phyloP scores from a whole-genome alignment of 345 rosid species.

The Isatis tinctoria region DNA sequence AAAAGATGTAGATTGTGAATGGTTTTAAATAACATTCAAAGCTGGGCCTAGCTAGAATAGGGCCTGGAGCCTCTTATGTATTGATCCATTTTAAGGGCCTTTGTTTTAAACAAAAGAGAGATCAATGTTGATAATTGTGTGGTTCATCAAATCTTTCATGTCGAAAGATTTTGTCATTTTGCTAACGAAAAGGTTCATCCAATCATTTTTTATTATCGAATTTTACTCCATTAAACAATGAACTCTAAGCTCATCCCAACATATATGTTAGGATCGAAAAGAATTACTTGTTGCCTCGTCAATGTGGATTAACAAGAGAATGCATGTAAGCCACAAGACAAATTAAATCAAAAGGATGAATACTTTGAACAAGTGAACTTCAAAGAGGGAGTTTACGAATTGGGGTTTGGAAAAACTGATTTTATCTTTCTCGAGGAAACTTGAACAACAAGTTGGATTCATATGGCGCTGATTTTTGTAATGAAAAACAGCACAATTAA shows the following conservation, averaged over 20 bases:
- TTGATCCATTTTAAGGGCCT: neutral
- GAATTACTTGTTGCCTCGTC: neutral
- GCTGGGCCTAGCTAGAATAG: neutral
- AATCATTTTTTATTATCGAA: neutral
- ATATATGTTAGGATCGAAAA: neutral
- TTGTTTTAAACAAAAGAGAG: neutral
- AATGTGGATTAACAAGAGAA: too few species aligned
- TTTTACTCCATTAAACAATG: neutral
- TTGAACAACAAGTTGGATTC: too few species aligned
- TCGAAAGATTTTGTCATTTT: neutral
- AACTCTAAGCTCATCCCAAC: neutral
- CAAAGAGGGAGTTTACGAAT: too few species aligned
- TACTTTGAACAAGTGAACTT: too few species aligned
- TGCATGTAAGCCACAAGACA: too few species aligned
- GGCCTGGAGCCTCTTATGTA: neutral
- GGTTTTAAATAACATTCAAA: too few species aligned
- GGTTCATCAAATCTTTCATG: neutral
- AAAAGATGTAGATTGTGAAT: neutral
- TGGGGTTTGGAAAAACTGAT: too few species aligned
- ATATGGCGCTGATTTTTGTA: too few species aligned
- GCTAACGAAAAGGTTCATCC: neutral
- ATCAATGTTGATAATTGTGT: too few species aligned
- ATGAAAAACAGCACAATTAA: too few species aligned
- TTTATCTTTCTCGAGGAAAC: too few species aligned
- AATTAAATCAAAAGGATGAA: too few species aligned